Percentiles rank a stretch among this genome's conserved stretches.
Conservation (phyloP, 1,139 yeast species). For the Taphrina flavorubra region DNA sequence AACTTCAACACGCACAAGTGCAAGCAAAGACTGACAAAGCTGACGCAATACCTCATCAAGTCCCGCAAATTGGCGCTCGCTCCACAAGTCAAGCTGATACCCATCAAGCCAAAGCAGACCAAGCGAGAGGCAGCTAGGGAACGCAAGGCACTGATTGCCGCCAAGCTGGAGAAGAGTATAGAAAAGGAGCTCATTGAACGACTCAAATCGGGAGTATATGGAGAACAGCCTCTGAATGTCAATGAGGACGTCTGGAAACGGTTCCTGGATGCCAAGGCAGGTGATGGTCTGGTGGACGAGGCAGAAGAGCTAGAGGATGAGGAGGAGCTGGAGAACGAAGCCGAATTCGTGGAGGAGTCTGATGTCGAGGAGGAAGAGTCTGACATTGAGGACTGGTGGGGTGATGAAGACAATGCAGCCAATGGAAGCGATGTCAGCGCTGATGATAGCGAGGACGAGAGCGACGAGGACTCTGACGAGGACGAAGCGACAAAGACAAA, state of each 20-base stretch:
- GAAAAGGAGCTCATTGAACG: slow-evolving; percentile 93
- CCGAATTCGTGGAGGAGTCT: slow-evolving; percentile 40
- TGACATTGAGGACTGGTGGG: slow-evolving; percentile 42
- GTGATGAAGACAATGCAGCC: slow-evolving; percentile 8
- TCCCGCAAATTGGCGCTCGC: slow-evolving; percentile 89
- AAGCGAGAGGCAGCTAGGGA: slow-evolving; percentile 93
- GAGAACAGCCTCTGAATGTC: slow-evolving; percentile 95
- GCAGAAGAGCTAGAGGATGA: slow-evolving; percentile 68
- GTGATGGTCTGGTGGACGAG: slow-evolving; percentile 67
- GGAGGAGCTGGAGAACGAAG: slow-evolving; percentile 49
- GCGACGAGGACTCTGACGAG: slow-evolving; percentile 36
- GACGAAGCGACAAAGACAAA: slow-evolving; percentile 30
- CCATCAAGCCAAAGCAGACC: slow-evolving; percentile 89
- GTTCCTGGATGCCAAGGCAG: slow-evolving; percentile 73
- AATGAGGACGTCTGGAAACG: slow-evolving; percentile 95
- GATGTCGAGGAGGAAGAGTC: slow-evolving; percentile 40
- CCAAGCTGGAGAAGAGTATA: slow-evolving; percentile 92
- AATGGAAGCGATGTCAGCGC: slow-evolving; percentile 22
- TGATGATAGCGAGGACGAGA: slow-evolving; percentile 23
- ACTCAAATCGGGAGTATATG: slow-evolving; percentile 96
- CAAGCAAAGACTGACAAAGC: slow-evolving; percentile 90
- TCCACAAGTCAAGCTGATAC: slow-evolving; percentile 90
- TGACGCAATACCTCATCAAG: slow-evolving; percentile 95
- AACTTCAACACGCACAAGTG: slow-evolving; percentile 88
- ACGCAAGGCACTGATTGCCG: slow-evolving; percentile 94